Evolutionary conservation across 2,329 filamentous ascomycete genomes (phyloP).

Genomic region (Cladorrhinum sp.): DNA sequence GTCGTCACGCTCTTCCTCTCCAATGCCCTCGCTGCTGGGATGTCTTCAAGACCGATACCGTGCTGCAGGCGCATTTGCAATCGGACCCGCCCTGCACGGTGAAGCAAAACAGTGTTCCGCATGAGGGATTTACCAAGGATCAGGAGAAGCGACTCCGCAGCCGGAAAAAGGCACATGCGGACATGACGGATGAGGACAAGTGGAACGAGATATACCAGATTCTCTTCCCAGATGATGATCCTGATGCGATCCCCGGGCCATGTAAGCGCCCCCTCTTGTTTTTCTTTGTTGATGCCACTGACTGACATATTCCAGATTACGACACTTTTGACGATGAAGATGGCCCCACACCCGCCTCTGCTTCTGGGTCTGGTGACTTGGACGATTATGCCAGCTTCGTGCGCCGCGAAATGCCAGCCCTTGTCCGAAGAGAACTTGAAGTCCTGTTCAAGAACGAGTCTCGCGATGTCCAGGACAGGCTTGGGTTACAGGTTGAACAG

Average conservation of each 20-base stretch:
- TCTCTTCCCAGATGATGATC: conserved; percentile 27
- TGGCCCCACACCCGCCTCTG: background rate
- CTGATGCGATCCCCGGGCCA: conserved; percentile 18
- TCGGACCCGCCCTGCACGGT: conserved; percentile 24
- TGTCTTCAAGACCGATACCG: conserved; percentile 20
- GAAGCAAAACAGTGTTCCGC: conserved; percentile 12
- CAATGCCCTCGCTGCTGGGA: conserved; percentile 28
- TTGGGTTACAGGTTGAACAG: conserved; percentile 23
- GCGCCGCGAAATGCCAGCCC: conserved; percentile 26
- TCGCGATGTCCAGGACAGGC: conserved; percentile 23
- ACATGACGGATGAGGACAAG: conserved; percentile 28
- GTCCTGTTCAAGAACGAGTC: conserved; percentile 22
- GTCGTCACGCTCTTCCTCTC: conserved; percentile 25
- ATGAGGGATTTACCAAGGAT: conserved; percentile 27
- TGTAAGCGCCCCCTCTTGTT: conserved; percentile 17
- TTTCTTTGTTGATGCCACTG: background rate
- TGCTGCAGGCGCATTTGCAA: conserved; percentile 23
- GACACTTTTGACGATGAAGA: conserved; percentile 18
- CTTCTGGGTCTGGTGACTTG: conserved; percentile 11
- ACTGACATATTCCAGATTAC: conserved; percentile 13
- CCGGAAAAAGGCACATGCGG: conserved; percentile 25
- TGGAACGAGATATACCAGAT: conserved; percentile 29
- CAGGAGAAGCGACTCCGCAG: conserved; percentile 27
- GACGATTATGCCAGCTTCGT: conserved; percentile 27
- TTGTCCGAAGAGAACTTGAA: conserved; percentile 26